Base-by-base conservation (phyloP, 202 grass and related monocot genomes). In the Saccharum hybrid region DNA sequence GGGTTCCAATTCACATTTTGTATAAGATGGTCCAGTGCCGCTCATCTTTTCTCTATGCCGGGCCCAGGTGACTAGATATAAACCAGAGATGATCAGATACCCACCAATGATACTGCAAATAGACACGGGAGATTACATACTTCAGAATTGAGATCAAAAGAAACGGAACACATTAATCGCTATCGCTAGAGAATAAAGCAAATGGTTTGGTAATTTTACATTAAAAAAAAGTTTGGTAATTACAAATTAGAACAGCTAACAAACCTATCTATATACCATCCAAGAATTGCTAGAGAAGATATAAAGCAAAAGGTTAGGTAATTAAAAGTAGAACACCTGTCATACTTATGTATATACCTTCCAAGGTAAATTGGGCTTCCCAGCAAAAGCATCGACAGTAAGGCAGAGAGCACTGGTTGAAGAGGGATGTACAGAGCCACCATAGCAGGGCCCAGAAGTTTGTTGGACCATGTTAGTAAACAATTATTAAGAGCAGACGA, bases 391-490 rank as follows among this genome's bases (percentile, higher is more conserved):
- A 74, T 86, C 12, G 92, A 91, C 75, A 97, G 74, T 21, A 97
- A 71, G 66, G 92, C 88, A 76, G 90, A 89, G 3, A 91, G 72
- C 65, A 90, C 78, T 80, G 92, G 90, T 72, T 97, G 94, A 66
- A 97, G 92, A 41, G 94, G 92, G 77, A 76, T 90, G 75, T 97
- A 93, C n/a, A 97, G 60, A 62, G 90, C 85, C 59, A 97, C 92
- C 76, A 93, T 86, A 68, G 92, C 83, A 84, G 94, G 92, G 63
- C 92, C 94, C 68, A 97, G 28, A 86, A 93, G 89, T 86, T 97
- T 93, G 83, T 94, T 97, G 72, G 88, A 91, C 94, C 94, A 94
- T 80, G 92, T 98, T 86, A 94, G 64, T 78, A 94, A 57, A 79
- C 83, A 80, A 75, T 78, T 87, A 86, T 93, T 94, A 52, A 92